phyloP scores from a whole-genome alignment of 179 eudicot genomes.

The Nepenthes alata region DNA sequence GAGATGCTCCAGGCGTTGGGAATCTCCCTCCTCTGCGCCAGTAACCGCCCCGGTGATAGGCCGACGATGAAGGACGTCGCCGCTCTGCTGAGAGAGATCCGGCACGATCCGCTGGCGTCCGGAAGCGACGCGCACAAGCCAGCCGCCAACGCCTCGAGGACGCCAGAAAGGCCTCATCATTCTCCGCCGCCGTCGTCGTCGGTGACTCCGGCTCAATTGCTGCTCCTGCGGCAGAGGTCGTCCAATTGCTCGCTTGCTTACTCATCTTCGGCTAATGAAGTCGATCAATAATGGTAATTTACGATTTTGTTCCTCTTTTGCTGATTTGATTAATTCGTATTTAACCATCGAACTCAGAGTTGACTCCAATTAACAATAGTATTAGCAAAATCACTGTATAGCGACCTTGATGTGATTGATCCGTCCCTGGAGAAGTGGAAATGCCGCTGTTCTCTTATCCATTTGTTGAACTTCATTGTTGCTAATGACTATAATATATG shows the following conservation, averaged over 20 bases:
- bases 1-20: constrained; percentile 91
- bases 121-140: constrained; percentile 40
- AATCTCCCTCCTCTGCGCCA: constrained; percentile 73
- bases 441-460: too few species aligned
- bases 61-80: constrained; percentile 98
- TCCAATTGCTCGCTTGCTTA: constrained; percentile 50
- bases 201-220: constrained; percentile 38
- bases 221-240: constrained; percentile 35
- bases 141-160: constrained; percentile 10
- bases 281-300: neutral
- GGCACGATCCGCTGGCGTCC: constrained; percentile 34
- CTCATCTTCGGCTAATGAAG: constrained; percentile 33
- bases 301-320: too few species aligned
- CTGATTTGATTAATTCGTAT: too few species aligned
- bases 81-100: constrained; percentile 53
- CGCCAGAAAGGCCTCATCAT: constrained; percentile 8
- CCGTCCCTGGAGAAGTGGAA: too few species aligned
- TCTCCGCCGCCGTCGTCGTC: constrained; percentile 34
- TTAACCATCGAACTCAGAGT: too few species aligned
- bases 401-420: too few species aligned
- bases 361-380: too few species aligned
- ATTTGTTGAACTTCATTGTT: too few species aligned
- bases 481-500: too few species aligned
- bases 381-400: too few species aligned
- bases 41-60: constrained; percentile 69